Evolutionary conservation across 495 filamentous ascomycete species (phyloP).

Genomic region (Venustampulla echinocandica): DNA sequence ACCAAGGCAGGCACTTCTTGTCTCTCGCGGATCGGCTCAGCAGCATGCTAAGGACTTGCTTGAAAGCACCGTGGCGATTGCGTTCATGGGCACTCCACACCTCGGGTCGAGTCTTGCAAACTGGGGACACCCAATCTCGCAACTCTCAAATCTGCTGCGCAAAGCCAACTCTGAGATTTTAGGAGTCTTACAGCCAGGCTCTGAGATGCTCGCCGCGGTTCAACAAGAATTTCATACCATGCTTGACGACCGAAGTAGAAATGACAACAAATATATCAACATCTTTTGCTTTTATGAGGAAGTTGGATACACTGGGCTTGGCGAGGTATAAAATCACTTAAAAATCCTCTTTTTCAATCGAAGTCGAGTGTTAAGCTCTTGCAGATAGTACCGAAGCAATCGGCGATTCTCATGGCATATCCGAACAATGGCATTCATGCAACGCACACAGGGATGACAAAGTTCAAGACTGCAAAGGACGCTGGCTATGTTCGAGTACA

Average conservation of each 20-base stretch:
- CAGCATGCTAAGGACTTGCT: slow-evolving; percentile 11
- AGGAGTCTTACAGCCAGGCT: slow-evolving; percentile 19
- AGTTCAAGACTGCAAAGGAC: background rate
- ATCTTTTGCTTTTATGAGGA: slow-evolving; percentile 26
- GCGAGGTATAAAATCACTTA: no score
- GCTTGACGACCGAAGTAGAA: no score
- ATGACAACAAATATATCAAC: background rate
- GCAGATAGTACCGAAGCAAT: background rate
- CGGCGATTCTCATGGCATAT: background rate
- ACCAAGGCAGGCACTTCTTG: no score
- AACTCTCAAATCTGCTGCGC: background rate
- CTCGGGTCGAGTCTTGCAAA: slow-evolving; percentile 8
- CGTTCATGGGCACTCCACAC: slow-evolving; percentile 18
- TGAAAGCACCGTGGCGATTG: slow-evolving; percentile 6
- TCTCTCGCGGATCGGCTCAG: slow-evolving; percentile 9
- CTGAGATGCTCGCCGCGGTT: slow-evolving; percentile 24
- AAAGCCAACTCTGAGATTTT: slow-evolving; percentile 2
- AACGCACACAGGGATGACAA: background rate
- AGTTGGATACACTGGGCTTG: slow-evolving; percentile 3
- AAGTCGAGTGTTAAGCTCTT: no score
- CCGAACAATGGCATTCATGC: background rate
- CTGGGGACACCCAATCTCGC: slow-evolving; percentile 8
- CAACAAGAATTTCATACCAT: slow-evolving; percentile 29
- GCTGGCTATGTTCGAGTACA: background rate
- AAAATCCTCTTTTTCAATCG: no score